Evolutionary conservation across 805 yeast species (phyloP), one percentile per base, ranked within the genome.

Genomic region (Sugiyamaella lignohabitans): DNA sequence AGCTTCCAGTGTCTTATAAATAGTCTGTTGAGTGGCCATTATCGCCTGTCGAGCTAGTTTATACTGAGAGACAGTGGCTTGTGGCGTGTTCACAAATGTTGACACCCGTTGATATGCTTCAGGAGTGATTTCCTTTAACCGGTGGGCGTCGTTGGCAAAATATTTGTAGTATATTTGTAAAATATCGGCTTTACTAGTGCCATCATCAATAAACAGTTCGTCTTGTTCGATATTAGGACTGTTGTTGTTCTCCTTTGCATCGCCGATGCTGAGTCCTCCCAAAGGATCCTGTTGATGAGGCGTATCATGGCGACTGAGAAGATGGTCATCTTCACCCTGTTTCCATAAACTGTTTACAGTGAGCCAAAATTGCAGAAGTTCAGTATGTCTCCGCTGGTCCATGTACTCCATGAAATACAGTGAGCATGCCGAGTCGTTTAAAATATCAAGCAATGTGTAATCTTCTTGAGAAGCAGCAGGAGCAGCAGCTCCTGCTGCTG

Each of bases 311-410:
- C n/a, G n/a, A n/a, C n/a, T n/a, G n/a, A n/a, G n/a, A 14, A 27
- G 8, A 27, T 27, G 32, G 14, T 27, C 32, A 11, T 35, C 38
- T 3, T 34, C 46, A 21, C 14, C 16, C 30, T 68, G 48, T 42
- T 84, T 84, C 55, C 79, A 78, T 34, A 86, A 72, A 0, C 75
- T 70, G 50, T 86, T 84, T 2, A 87, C 82, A 1, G 76, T 73
- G 3, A 75, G 60, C 87, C 88, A 84, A 50, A 78, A 79, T 38
- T 80, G 80, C 3, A 87, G 57, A 23, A 80, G 58, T 0, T 64
- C 64, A 1, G 71, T 63, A 40, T 77, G 61, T 3, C 67, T 61
- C 17, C 78, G 57, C 42, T 70, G 72, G 27, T 75, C 78, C 82
- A 79, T 76, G 53, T 72, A 79, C 43, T 73, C 78, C 66, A 68